Evolutionary conservation across 169 alveolate genomes (phyloP).

Genomic region (Eimeria falciformis): DNA sequence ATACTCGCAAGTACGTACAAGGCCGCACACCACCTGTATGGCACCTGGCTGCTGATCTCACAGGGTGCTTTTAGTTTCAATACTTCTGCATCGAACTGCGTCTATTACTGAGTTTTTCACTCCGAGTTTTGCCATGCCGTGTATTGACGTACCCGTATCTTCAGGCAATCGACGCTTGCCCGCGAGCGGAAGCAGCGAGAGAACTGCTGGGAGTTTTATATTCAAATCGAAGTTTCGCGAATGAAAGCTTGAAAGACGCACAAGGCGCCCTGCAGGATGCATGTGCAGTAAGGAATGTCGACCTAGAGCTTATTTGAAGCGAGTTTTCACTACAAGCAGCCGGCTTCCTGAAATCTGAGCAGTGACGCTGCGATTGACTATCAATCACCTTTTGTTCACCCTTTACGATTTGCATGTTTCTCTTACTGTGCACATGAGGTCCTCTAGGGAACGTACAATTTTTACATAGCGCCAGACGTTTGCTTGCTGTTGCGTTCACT

Average conservation of each 20-base stretch:
- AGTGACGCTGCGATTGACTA: too few relatives aligned
- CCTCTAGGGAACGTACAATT: too few relatives aligned
- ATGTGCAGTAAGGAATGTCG: slow-evolving; percentile 15
- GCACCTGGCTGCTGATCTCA: neutral
- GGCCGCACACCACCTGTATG: too few relatives aligned
- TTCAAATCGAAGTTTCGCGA: slow-evolving; percentile 45
- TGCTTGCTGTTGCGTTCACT: neutral
- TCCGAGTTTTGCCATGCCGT: too few relatives aligned
- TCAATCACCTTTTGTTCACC: too few relatives aligned
- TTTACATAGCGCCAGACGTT: too few relatives aligned
- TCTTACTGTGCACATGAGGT: too few relatives aligned
- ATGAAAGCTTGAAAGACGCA: slow-evolving; percentile 23
- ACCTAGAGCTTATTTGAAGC: neutral
- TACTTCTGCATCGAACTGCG: neutral
- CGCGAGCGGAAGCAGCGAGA: slow-evolving; percentile 40
- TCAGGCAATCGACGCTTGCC: slow-evolving; percentile 65
- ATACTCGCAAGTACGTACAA: slow-evolving; percentile 13
- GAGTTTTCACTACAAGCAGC: too few relatives aligned
- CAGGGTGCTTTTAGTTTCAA: neutral
- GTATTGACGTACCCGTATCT: neutral
- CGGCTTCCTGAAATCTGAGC: too few relatives aligned
- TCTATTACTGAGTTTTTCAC: too few relatives aligned
- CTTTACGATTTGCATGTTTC: too few relatives aligned
- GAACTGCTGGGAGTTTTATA: slow-evolving; percentile 49
- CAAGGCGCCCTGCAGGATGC: slow-evolving; percentile 30